Evolutionary conservation across 305 asterid species (phyloP).

Genomic region (Fraxinus floribunda): DNA sequence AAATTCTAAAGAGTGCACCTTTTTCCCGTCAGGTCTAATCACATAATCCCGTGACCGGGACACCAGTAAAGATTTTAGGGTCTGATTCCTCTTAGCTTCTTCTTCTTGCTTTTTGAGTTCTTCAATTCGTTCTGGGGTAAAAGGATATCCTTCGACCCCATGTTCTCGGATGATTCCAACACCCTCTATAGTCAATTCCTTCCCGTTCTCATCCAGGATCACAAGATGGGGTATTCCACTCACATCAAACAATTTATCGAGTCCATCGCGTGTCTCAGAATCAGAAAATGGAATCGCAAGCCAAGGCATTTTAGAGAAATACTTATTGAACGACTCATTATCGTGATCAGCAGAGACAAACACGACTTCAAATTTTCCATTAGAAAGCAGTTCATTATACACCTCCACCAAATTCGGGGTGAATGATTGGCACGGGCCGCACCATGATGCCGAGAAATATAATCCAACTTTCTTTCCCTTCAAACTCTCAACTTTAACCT

Average conservation of each 20-base stretch:
- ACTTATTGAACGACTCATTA: slow-evolving; percentile 50
- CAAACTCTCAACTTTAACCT: slow-evolving; percentile 56
- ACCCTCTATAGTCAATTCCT: slow-evolving; percentile 50
- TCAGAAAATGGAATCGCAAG: slow-evolving; percentile 80
- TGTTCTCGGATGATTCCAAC: slow-evolving; percentile 49
- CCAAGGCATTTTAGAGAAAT: slow-evolving; percentile 93
- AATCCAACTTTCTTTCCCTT: slow-evolving; percentile 62
- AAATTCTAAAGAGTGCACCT: slow-evolving; percentile 39
- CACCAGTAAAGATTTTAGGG: slow-evolving; percentile 55
- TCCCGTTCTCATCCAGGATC: slow-evolving; percentile 57
- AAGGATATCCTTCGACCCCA: slow-evolving; percentile 78
- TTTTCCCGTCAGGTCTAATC: slow-evolving; percentile 56
- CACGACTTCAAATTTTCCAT: slow-evolving; percentile 62
- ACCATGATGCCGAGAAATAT: slow-evolving; percentile 95
- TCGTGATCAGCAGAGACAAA: slow-evolving; percentile 63
- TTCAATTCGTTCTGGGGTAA: slow-evolving; percentile 42
- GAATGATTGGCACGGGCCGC: slow-evolving; percentile 79
- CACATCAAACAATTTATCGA: slow-evolving; percentile 53
- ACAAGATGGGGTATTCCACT: slow-evolving; percentile 77
- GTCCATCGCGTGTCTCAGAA: slow-evolving; percentile 46
- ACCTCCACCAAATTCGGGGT: slow-evolving; percentile 66
- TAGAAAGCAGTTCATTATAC: slow-evolving; percentile 56
- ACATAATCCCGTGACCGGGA: slow-evolving; percentile 61
- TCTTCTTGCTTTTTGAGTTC: slow-evolving; percentile 55
- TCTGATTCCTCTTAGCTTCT: slow-evolving; percentile 66